Evolutionary conservation across 805 yeast genomes (phyloP).

Genomic region (Starmerella sp.): DNA sequence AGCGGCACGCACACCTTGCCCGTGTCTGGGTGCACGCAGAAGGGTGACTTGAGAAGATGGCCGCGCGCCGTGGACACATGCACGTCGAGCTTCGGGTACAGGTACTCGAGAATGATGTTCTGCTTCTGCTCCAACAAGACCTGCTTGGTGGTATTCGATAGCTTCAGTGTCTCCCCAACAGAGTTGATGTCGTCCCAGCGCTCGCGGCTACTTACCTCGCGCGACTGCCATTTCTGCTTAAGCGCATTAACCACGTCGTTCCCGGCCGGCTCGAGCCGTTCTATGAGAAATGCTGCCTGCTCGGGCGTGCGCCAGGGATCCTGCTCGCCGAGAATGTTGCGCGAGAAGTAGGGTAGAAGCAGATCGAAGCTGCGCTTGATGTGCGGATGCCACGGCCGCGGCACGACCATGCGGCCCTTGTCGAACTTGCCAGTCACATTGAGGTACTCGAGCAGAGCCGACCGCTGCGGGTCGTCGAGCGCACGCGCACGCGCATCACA

Average conservation of each 20-base stretch:
- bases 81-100: conserved; percentile 87
- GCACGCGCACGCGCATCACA: conserved; percentile 73
- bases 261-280: conserved; percentile 36
- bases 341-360: conserved; percentile 51
- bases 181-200: conserved; percentile 68
- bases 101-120: conserved; percentile 64
- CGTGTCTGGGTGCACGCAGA: conserved; percentile 92
- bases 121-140: conserved; percentile 59
- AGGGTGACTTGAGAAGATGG: conserved; percentile 91
- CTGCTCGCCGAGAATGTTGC: conserved; percentile 64
- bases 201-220: conserved; percentile 38
- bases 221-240: conserved; percentile 45
- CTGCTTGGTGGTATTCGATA: conserved; percentile 33
- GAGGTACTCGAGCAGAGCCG: conserved; percentile 72
- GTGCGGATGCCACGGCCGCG: conserved; percentile 84
- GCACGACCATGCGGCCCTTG: conserved; percentile 38
- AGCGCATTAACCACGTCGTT: conserved; percentile 34
- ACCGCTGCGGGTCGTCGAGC: conserved; percentile 61
- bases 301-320: conserved; percentile 44
- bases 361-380: conserved; percentile 57
- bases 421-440: conserved; percentile 49
- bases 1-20: conserved; percentile 90
- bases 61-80: conserved; percentile 83
- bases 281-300: conserved; percentile 42
- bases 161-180: conserved; percentile 30